Conservation (phyloP, 2,329 filamentous ascomycete genomes). For the Curvularia spicifera region DNA sequence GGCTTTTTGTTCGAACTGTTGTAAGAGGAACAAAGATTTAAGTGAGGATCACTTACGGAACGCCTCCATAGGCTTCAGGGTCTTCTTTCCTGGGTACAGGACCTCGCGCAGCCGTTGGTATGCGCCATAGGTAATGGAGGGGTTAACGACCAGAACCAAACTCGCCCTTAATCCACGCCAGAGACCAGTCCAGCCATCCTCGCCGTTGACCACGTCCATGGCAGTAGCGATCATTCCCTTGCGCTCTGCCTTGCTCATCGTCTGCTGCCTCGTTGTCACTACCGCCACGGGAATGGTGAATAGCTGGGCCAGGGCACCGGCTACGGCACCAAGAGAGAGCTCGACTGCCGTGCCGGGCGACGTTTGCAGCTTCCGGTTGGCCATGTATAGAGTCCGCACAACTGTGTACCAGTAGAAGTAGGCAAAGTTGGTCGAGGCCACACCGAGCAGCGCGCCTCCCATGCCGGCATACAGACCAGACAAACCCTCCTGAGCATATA, state of each 20-base stretch:
- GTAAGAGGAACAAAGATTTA: neutral
- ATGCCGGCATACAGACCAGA: slow-evolving; percentile 88
- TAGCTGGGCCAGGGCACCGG: slow-evolving; percentile 88
- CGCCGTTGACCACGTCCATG: slow-evolving; percentile 84
- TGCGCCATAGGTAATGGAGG: slow-evolving; percentile 95
- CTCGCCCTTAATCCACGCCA: slow-evolving; percentile 97
- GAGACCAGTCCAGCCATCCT: slow-evolving; percentile 85
- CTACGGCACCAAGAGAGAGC: slow-evolving; percentile 81
- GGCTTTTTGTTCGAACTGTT: neutral
- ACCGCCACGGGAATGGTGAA: slow-evolving; percentile 98
- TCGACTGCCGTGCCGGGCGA: slow-evolving; percentile 81
- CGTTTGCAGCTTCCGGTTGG: slow-evolving; percentile 62
- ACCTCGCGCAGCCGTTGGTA: slow-evolving; percentile 85
- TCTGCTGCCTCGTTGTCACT: slow-evolving; percentile 94
- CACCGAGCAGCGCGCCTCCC: slow-evolving; percentile 82
- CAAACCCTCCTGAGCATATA: slow-evolving; percentile 79
- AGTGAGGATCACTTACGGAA: slow-evolving; percentile 72
- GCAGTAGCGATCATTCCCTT: slow-evolving; percentile 89
- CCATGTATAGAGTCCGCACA: slow-evolving; percentile 79
- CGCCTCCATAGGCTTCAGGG: slow-evolving; percentile 81
- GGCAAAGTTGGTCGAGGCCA: slow-evolving; percentile 97
- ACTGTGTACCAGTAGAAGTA: slow-evolving; percentile 99
- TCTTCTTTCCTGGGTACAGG: slow-evolving; percentile 78
- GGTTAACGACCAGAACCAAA: slow-evolving; percentile 93
- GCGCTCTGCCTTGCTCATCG: slow-evolving; percentile 80